Evolutionary conservation across 495 filamentous ascomycete genomes (phyloP).

Genomic region (Aspergillus avenaceus): DNA sequence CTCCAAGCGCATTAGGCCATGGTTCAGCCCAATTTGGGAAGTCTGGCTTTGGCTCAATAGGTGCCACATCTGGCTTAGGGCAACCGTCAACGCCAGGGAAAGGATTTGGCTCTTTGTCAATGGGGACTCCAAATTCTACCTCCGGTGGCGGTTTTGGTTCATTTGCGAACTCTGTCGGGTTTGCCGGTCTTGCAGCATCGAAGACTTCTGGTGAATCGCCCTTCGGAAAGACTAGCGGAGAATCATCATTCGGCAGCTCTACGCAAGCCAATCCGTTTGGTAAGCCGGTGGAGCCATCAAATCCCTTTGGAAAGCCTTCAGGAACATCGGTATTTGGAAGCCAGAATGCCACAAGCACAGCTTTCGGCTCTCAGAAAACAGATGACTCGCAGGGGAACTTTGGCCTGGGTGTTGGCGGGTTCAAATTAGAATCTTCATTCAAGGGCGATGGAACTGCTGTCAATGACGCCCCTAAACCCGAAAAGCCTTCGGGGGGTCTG

Average conservation of each 20-base stretch:
- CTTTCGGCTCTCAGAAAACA: slow-evolving; percentile 36
- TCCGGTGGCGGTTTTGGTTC: slow-evolving; percentile 37
- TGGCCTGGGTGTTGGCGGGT: slow-evolving; percentile 49
- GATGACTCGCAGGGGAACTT: slow-evolving; percentile 42
- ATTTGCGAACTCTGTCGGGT: slow-evolving; percentile 29
- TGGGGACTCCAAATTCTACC: slow-evolving; percentile 18
- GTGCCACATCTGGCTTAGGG: slow-evolving; percentile 34
- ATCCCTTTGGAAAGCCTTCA: slow-evolving; percentile 17
- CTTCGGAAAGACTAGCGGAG: slow-evolving; percentile 20
- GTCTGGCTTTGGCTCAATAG: slow-evolving; percentile 46
- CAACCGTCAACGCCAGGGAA: slow-evolving; percentile 30
- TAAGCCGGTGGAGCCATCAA: slow-evolving; percentile 10
- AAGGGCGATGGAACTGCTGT: slow-evolving; percentile 65
- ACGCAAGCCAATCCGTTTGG: slow-evolving; percentile 12
- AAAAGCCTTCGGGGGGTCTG: slow-evolving; percentile 30
- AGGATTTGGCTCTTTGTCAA: slow-evolving; percentile 20
- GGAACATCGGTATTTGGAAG: slow-evolving; percentile 25
- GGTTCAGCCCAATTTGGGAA: slow-evolving; percentile 27
- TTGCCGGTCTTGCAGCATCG: slow-evolving; percentile 27
- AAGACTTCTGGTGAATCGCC: slow-evolving; percentile 26
- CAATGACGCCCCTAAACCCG: slow-evolving; percentile 54
- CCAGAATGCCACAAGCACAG: slow-evolving; percentile 21
- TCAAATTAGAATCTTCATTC: slow-evolving; percentile 76
- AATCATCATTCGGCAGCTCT: slow-evolving; percentile 11
- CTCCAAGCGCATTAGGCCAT: slow-evolving; percentile 24